These are phyloP conservation scores for Cynara cardunculus DNA, from an alignment of 129 eudicot genomes.

Conservation along the genomic window DNA sequence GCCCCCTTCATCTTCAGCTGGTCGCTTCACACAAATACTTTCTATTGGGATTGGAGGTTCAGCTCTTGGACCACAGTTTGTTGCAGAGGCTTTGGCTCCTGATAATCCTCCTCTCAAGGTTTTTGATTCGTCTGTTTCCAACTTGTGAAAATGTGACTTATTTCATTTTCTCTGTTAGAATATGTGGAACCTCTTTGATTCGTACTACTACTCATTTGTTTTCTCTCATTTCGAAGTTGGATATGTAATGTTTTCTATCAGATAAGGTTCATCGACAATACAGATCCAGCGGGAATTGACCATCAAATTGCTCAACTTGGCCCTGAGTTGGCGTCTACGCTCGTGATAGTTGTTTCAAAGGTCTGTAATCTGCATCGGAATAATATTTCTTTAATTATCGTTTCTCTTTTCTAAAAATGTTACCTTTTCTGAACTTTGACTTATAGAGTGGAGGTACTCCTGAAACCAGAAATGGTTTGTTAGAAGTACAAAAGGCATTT, in stretches of 20 bases:
- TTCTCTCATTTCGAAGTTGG: too few species aligned
- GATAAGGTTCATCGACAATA: constrained; percentile 99
- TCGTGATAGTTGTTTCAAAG: constrained; percentile 95
- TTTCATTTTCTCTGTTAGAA: too few species aligned
- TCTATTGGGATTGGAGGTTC: constrained; percentile 99
- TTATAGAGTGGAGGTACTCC: constrained; percentile 99
- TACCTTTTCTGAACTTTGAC: too few species aligned
- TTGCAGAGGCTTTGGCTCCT: constrained; percentile 98
- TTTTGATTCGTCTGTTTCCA: too few species aligned
- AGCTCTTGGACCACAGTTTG: constrained; percentile 98
- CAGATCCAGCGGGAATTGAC: constrained; percentile 99
- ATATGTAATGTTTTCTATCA: constrained; percentile 46
- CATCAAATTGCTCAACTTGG: constrained; percentile 99
- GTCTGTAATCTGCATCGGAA: constrained; percentile 45
- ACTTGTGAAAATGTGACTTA: too few species aligned
- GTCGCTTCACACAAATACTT: constrained; percentile 76
- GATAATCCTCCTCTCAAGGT: constrained; percentile 99
- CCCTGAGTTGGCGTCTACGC: constrained; percentile 78
- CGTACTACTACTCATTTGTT: too few species aligned
- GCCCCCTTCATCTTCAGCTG: constrained; percentile 58
- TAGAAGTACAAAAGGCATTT: constrained; percentile 98
- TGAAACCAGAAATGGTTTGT: constrained; percentile 91
- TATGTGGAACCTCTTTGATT: too few species aligned
- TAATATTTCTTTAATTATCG: too few species aligned
- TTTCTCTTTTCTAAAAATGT: too few species aligned